Evolutionary conservation across 495 filamentous ascomycete genomes (phyloP), one percentile per base, ranked within the genome.

Genomic region (Aspergillus asperescens): DNA sequence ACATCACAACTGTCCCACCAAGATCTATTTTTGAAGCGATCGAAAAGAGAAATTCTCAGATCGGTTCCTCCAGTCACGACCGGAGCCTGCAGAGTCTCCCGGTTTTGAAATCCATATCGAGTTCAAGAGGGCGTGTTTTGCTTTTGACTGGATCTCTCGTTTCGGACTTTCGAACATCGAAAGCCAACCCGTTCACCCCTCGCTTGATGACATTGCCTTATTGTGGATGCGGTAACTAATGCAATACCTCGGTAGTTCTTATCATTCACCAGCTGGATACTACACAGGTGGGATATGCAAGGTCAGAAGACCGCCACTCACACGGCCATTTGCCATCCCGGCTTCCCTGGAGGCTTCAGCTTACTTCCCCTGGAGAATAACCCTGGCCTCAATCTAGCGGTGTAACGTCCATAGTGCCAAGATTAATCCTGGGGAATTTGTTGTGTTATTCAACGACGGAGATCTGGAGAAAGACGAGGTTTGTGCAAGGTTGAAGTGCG

Each of bases 1-100:
- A 47, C 52, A 52, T 59, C 57, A 49, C 29, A 54, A 54, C n/a
- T 32, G 15, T 32, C 31, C 24, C 41, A 53, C 32, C n/a, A 38
- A 20, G 12, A 54, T 40, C 51, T 47, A 39, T 34, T 54, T 54
- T 53, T 34, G 31, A 51, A 51, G 34, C 44, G 23, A 28, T 50
- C 18, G 19, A 51, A 51, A 51, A 51, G 27, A 15, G 28, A 51
- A 20, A 28, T 28, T 55, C 37, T 24, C 37, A 48, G 32, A 41
- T 42, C 13, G 29, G 25, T 10, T 27, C 42, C 10, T 18, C 51
- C 51, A 55, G 37, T 55, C 38, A 49, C 8, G n/a, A 23, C 25
- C 10, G 5, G 1, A 24, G n/a, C 8, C 43, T 47, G 24, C 42
- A 54, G 47, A 9, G 1, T 18, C 31, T 34, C 22, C 22, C 37